Evolutionary conservation across 495 filamentous ascomycete species (phyloP).

Genomic region (Penicillium lagena): DNA sequence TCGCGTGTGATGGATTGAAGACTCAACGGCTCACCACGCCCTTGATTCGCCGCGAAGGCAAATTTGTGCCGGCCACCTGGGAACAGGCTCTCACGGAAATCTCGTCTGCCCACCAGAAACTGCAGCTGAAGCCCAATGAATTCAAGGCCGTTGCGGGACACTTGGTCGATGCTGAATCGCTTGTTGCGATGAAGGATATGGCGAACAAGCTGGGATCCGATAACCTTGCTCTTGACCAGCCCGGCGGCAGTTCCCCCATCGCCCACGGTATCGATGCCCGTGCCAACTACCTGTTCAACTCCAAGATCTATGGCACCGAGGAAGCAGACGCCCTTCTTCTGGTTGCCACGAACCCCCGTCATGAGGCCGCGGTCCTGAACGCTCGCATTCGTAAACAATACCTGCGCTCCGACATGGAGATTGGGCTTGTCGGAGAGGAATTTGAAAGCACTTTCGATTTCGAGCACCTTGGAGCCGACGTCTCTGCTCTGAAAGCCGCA

Average conservation of each 20-base stretch:
- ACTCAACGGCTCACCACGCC: slow-evolving; percentile 92
- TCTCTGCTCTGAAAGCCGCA: slow-evolving; percentile 71
- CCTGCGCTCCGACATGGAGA: slow-evolving; percentile 87
- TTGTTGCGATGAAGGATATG: slow-evolving; percentile 95
- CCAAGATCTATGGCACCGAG: slow-evolving; percentile 85
- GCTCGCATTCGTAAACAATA: slow-evolving; percentile 97
- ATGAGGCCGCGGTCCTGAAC: slow-evolving; percentile 91
- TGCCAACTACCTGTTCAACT: slow-evolving; percentile 95
- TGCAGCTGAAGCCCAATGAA: slow-evolving; percentile 79
- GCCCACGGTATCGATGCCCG: slow-evolving; percentile 92
- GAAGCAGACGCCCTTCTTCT: slow-evolving; percentile 89
- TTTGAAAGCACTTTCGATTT: slow-evolving; percentile 93
- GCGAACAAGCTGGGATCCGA: slow-evolving; percentile 94
- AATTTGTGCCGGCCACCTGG: slow-evolving; percentile 88
- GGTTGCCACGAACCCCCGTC: slow-evolving; percentile 87
- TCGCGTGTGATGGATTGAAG: slow-evolving; percentile 95
- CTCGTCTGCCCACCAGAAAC: slow-evolving; percentile 62
- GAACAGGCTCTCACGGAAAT: slow-evolving; percentile 89
- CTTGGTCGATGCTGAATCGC: slow-evolving; percentile 80
- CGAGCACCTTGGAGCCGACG: slow-evolving; percentile 76
- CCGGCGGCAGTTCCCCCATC: slow-evolving; percentile 71
- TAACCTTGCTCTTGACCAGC: slow-evolving; percentile 89
- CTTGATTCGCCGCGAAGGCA: slow-evolving; percentile 76
- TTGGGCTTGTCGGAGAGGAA: slow-evolving; percentile 84
- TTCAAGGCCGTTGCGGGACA: slow-evolving; percentile 94